Evolutionary conservation across 2,329 filamentous ascomycete genomes (phyloP), one percentile per base, ranked within the genome.

Genomic region (Rhynchosporium agropyri): DNA sequence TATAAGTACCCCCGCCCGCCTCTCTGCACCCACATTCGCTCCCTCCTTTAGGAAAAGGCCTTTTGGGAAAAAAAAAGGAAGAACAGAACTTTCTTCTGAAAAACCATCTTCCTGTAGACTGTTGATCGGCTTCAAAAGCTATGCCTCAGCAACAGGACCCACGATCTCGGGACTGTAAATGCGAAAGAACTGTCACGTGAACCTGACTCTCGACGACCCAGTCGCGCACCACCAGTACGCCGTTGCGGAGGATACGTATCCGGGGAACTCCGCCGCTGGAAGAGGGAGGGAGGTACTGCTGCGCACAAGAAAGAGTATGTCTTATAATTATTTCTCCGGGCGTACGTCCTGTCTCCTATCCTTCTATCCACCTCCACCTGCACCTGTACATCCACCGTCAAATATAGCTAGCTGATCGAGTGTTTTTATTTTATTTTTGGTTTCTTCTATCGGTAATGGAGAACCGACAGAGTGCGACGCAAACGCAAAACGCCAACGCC

Each of bases 301-400:
- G 12, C 60, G 13, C 68, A 70, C 43, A 50, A 66, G 33, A 36
- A 57, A 46, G 64, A 15, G 66, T 57, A 28, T 70, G n/a, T n/a
- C n/a, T n/a, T n/a, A n/a, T n/a, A n/a, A 65, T 28, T 70, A 70
- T 58, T 70, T 67, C 45, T 68, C 68, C 5, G 67, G 68, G 2
- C 55, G 65, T 66, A 57, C 48, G 64, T 53, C 28, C 13, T 28
- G 36, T 12, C 38, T 4, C 20, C 26, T 49, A n/a, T 49, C 57
- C 53, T 31, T 13, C 38, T 13, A n/a, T 20, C 5, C 2, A n/a
- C 20, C 3, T 9, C 57, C 57, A 49, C 62, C 46, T 36, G 33
- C 33, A 5, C 4, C 4, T 36, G 4, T 36, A 9, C 4, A 9
- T 36, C 5, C 33, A 9, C 4, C 9, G 33, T 4, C 33, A n/a